Evolutionary conservation across 768 basidiomycete species (phyloP).

Genomic region (Phaffia tasmanica): DNA sequence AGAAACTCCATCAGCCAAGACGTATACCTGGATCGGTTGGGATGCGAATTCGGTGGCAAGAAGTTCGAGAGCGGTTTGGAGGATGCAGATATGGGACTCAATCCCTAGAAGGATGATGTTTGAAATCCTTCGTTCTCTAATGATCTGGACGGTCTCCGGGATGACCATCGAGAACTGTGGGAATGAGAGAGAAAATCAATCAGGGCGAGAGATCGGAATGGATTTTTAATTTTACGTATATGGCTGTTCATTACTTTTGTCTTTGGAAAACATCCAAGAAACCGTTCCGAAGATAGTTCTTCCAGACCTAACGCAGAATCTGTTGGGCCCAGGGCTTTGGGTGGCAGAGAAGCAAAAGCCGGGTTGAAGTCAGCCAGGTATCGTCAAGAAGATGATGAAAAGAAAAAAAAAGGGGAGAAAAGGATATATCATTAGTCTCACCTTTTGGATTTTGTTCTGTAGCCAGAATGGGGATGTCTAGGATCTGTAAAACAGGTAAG

Average conservation of each 20-base stretch:
- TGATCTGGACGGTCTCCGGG: conserved; percentile 49
- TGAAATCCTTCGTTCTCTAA: conserved; percentile 46
- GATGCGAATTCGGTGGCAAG: conserved; percentile 24
- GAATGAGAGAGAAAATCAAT: background rate
- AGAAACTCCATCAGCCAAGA: conserved; percentile 75
- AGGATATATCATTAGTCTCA: conserved; percentile 35
- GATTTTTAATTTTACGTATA: no score
- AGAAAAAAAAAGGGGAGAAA: background rate
- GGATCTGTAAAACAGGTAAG: conserved; percentile 40
- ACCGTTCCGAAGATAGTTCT: conserved; percentile 37
- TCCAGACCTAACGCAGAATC: conserved; percentile 47
- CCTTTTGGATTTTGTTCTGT: conserved; percentile 79
- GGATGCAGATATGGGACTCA: conserved; percentile 80
- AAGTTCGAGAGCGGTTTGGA: conserved; percentile 69
- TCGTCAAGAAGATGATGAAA: conserved; percentile 4
- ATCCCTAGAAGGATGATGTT: conserved; percentile 74
- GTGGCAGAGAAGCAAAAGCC: conserved; percentile 5
- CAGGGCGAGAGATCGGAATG: background rate
- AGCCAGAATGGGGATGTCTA: conserved; percentile 59
- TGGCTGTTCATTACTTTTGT: conserved; percentile 41
- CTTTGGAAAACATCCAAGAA: conserved; percentile 50
- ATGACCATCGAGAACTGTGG: conserved; percentile 69
- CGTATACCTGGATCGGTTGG: conserved; percentile 45
- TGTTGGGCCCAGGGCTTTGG: conserved; percentile 56
- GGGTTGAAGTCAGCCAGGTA: background rate